Evolutionary conservation across 192 early-diverging fungal species (phyloP).

Genomic region (Obelidium mucronatum): DNA sequence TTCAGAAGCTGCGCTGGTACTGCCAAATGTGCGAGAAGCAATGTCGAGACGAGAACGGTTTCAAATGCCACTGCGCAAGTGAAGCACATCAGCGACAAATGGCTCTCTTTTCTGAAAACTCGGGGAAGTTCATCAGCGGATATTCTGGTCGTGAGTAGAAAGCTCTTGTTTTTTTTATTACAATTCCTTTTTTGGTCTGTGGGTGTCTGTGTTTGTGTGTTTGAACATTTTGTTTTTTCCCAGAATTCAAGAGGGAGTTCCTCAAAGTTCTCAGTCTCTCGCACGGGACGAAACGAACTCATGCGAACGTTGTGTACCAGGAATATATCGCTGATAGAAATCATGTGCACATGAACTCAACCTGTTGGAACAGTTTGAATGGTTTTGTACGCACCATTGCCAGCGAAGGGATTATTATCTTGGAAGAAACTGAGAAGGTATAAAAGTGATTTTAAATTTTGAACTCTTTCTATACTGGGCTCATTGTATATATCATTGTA

Average conservation of each 20-base stretch:
- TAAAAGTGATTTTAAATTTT: conserved; percentile 43
- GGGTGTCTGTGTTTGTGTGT: neutral
- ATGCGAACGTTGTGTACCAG: conserved; percentile 96
- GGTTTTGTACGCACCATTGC: conserved; percentile 89
- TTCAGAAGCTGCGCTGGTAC: conserved; percentile 88
- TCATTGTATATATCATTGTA: neutral
- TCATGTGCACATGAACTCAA: conserved; percentile 97
- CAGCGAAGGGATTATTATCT: conserved; percentile 77
- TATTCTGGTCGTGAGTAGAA: conserved; percentile 22
- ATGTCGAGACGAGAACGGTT: conserved; percentile 87
- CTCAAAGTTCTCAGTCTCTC: conserved; percentile 61
- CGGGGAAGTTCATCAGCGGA: conserved; percentile 64
- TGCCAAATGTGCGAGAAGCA: conserved; percentile 90
- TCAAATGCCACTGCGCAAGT: conserved; percentile 90
- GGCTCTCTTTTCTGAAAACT: conserved; percentile 82
- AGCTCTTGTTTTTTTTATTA: neutral
- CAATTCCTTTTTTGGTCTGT: neutral
- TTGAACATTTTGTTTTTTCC: neutral
- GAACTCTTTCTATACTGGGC: too few relatives aligned
- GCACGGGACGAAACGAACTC: conserved; percentile 64
- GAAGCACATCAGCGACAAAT: conserved; percentile 94
- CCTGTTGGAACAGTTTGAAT: conserved; percentile 87
- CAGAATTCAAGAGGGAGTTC: conserved; percentile 86
- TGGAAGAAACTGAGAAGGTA: conserved; percentile 91
- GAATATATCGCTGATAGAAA: conserved; percentile 91